phyloP scores from a whole-genome alignment of 257 asterid genomes.

The Asclepias syriaca region DNA sequence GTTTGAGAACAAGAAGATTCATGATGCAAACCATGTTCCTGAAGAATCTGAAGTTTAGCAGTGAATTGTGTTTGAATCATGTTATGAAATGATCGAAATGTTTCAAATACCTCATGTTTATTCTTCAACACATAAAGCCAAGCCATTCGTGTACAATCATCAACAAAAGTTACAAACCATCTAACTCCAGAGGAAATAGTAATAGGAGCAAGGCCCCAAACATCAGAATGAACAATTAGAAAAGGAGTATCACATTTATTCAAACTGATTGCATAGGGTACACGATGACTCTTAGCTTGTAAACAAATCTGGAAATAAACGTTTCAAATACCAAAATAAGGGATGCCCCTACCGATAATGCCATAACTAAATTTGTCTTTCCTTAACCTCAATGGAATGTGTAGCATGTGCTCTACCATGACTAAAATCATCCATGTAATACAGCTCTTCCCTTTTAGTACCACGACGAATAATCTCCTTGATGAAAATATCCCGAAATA shows the following conservation, averaged over 20 bases:
- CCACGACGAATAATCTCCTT: slow-evolving; percentile 15
- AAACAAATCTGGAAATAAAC: background rate
- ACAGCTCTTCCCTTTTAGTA: slow-evolving; percentile 3
- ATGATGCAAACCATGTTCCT: background rate
- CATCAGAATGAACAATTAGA: slow-evolving; percentile 1
- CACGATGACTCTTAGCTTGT: background rate
- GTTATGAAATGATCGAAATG: background rate
- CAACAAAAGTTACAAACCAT: slow-evolving; percentile 10
- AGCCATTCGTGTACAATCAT: slow-evolving; percentile 7
- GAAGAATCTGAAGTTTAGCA: background rate
- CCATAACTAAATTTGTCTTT: slow-evolving; percentile 9
- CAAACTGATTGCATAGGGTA: background rate
- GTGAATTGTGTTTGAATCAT: background rate
- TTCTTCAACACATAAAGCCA: background rate
- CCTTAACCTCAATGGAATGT: no score
- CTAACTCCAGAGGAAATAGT: background rate
- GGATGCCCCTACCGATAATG: slow-evolving; percentile 1
- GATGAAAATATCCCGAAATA: slow-evolving; percentile 7
- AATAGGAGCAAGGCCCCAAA: background rate
- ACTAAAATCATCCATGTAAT: slow-evolving; percentile 8
- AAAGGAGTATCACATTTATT: background rate
- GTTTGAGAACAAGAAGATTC: background rate
- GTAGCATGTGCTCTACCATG: background rate
- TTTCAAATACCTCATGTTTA: background rate
- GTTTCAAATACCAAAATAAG: background rate